Base-by-base conservation (phyloP, 352 stramenopile species). In the Globisporangium cylindrosporum region DNA sequence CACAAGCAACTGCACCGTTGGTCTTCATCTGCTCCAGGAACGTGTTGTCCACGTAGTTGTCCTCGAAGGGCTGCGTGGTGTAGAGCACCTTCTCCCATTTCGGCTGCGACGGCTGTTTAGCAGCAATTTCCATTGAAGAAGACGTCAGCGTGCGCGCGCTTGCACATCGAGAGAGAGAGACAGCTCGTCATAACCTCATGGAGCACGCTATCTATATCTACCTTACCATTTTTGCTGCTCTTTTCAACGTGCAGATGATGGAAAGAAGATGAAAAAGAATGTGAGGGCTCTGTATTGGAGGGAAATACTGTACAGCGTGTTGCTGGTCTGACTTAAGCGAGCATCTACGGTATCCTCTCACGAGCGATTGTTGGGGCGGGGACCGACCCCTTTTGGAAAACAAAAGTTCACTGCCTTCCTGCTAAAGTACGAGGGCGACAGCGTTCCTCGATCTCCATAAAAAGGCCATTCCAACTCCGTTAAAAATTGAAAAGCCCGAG, bases 21-120 rank as follows among this genome's bases (percentile, higher is more conserved):
- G 90, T 97, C 61, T 88, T 88, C 68, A 97, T 87, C 71, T 97
- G 89, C 73, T 94, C 83, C 32, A 98, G 79, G 74, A 98, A 98
- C 29, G 84, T 91, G 59, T 85, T 75, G 63, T 93, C 86, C 58
- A 98, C 91, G 74, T 97, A 94, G 73, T 96, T 95, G 77, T 98
- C 92, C 34, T 92, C 85, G 70, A 93, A 97, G 0, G 85, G 87
- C 76, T 98, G 92, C 58, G 78, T 68, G 49, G 89, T 84, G 69
- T 95, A 98, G 56, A 98, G 77, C 22, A 97, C 89, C 75, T 96
- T 97, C 55, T 85, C 77, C 91, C 91, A 97, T 25, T 67, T 72
- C 9, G 51, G 18, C 12, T 53, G 56, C 58, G 56, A 15, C 14
- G 6, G 15, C 22, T 71, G 58, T 22, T 22, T 41, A n/a, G 14